Conservation (phyloP, 768 basidiomycete species). For the Melanogaster broomeanus region DNA sequence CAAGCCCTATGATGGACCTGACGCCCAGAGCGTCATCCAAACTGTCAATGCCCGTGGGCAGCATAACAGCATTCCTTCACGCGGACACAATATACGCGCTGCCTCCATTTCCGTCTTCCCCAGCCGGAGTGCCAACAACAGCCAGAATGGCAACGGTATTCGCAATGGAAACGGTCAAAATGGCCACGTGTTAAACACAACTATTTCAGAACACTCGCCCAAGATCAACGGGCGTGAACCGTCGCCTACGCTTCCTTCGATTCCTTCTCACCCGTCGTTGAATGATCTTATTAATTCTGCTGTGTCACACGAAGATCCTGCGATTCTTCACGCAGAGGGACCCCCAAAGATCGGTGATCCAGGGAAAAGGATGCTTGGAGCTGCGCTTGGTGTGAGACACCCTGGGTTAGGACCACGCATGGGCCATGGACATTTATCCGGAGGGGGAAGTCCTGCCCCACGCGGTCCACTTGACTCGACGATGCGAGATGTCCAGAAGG, state of each 20-base stretch:
- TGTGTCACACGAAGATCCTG: conserved; percentile 61
- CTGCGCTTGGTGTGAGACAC: conserved; percentile 81
- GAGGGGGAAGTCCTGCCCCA: conserved; percentile 30
- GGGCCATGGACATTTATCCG: conserved; percentile 41
- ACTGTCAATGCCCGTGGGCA: conserved; percentile 76
- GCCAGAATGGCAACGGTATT: conserved; percentile 31
- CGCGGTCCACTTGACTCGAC: conserved; percentile 51
- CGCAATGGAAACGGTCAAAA: conserved; percentile 31
- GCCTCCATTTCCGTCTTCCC: conserved; percentile 67
- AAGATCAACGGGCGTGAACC: conserved; percentile 59
- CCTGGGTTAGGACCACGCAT: conserved; percentile 68
- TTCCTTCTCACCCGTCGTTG: conserved; percentile 83
- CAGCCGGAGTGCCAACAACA: conserved; percentile 47
- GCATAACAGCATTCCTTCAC: conserved; percentile 59
- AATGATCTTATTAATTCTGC: conserved; percentile 81
- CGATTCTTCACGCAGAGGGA: conserved; percentile 52
- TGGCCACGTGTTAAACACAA: conserved; percentile 41
- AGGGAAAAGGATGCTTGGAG: conserved; percentile 86
- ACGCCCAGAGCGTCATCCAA: conserved; percentile 85
- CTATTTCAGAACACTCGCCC: conserved; percentile 54
- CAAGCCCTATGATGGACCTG: conserved; percentile 91
- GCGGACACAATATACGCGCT: conserved; percentile 71
- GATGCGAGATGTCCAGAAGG: conserved; percentile 71
- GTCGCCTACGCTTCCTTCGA: conserved; percentile 77
- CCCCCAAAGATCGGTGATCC: conserved; percentile 88